phyloP scores from a whole-genome alignment of 1,139 yeast genomes.

The Blastobotrys malaysiensis region DNA sequence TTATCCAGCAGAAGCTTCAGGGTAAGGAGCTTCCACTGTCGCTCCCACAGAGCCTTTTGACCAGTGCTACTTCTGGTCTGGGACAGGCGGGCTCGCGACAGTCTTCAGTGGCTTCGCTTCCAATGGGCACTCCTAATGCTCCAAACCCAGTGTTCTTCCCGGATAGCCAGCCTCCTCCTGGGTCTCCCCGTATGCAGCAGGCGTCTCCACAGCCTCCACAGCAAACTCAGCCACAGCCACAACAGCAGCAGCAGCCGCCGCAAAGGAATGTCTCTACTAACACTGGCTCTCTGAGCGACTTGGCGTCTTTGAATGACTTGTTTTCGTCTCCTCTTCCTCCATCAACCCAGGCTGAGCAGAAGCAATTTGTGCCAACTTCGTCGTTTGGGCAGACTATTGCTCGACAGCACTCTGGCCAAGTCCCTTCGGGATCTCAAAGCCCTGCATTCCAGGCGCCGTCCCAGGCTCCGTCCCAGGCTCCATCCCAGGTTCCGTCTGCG shows the following conservation, averaged over 20 bases:
- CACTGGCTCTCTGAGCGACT: slow-evolving; percentile 26
- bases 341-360: slow-evolving; percentile 5
- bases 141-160: slow-evolving; percentile 21
- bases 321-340: slow-evolving; percentile 36
- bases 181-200: background rate
- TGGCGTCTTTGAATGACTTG: slow-evolving; percentile 36
- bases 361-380: slow-evolving; percentile 54
- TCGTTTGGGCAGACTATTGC: slow-evolving; percentile 60
- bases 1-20: slow-evolving; percentile 75
- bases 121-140: slow-evolving; percentile 15
- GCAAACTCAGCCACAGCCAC: slow-evolving; percentile 6
- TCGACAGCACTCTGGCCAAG: slow-evolving; percentile 29
- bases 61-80: background rate
- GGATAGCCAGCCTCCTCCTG: slow-evolving; percentile 16
- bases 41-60: slow-evolving; percentile 32
- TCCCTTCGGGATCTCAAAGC: slow-evolving; percentile 2
- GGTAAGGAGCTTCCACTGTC: slow-evolving; percentile 70
- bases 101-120: slow-evolving; percentile 16
- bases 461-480: too few species aligned
- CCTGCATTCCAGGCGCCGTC: slow-evolving; percentile 37
- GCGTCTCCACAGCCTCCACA: background rate
- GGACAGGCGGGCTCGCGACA: slow-evolving; percentile 16
- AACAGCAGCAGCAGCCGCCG: slow-evolving; percentile 4
- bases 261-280: background rate
- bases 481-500: slow-evolving; percentile 6